Conservation (phyloP, 1,284 basidiomycete species). For the Veloboletus limbatus region DNA sequence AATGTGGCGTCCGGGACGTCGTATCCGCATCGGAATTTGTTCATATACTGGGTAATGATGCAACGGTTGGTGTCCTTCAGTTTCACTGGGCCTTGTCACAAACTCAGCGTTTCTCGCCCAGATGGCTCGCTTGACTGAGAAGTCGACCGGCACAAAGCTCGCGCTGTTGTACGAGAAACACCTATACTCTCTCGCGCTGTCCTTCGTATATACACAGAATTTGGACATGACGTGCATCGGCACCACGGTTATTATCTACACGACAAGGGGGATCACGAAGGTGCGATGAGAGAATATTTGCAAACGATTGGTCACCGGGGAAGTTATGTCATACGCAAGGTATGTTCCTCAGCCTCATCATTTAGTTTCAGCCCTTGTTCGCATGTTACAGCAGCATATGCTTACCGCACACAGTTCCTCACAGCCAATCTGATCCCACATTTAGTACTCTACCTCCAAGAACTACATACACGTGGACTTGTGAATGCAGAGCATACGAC, state of each 20-base stretch:
- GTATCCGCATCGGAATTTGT: slow-evolving; percentile 78
- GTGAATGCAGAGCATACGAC: slow-evolving; percentile 98
- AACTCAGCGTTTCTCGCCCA: slow-evolving; percentile 27
- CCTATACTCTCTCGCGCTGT: slow-evolving; percentile 72
- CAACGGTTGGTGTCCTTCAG: slow-evolving; percentile 49
- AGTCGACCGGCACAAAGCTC: slow-evolving; percentile 76
- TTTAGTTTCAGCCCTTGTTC: too few species aligned
- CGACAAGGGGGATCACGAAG: slow-evolving; percentile 88
- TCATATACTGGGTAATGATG: slow-evolving; percentile 74
- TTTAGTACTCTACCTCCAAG: slow-evolving; percentile 94
- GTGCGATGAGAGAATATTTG: slow-evolving; percentile 89
- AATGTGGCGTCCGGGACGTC: slow-evolving; percentile 76
- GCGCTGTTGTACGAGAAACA: slow-evolving; percentile 79
- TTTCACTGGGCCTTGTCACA: neutral
- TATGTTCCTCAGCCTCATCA: slow-evolving; percentile 32
- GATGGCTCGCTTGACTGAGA: slow-evolving; percentile 75
- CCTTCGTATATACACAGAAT: slow-evolving; percentile 74
- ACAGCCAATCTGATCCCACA: slow-evolving; percentile 96
- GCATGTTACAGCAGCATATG: neutral
- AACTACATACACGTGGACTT: slow-evolving; percentile 83
- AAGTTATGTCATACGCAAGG: slow-evolving; percentile 96
- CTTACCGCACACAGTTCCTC: slow-evolving; percentile 65
- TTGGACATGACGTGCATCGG: slow-evolving; percentile 83
- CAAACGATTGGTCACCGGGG: slow-evolving; percentile 90
- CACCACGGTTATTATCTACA: slow-evolving; percentile 94